Evolutionary conservation across 2,329 filamentous ascomycete genomes (phyloP).

Genomic region (Nemania sp.): DNA sequence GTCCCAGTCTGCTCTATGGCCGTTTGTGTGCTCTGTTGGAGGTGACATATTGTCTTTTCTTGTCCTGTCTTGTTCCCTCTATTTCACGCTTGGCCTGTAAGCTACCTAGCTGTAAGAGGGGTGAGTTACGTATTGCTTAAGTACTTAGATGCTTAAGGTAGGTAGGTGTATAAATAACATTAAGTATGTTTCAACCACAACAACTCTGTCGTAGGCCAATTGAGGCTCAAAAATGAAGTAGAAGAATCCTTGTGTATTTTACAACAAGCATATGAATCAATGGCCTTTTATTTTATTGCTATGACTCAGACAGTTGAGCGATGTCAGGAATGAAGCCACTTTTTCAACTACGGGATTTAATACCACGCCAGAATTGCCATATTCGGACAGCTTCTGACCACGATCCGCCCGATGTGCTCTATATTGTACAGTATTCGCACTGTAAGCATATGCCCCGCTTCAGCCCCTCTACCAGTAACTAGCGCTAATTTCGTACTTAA

Average conservation of each 20-base stretch:
- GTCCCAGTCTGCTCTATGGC: conserved; percentile 59
- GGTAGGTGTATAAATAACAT: too few relatives aligned
- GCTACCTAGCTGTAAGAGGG: conserved; percentile 5
- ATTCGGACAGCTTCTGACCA: conserved; percentile 36
- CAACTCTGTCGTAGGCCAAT: conserved; percentile 11
- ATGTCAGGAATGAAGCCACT: conserved; percentile 24
- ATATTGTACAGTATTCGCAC: neutral
- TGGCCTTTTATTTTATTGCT: neutral
- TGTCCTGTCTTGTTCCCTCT: neutral
- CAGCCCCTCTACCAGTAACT: neutral
- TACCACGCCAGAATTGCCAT: conserved; percentile 21
- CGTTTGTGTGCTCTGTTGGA: conserved; percentile 32
- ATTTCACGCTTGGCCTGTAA: neutral
- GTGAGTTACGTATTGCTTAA: neutral
- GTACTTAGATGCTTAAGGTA: too few relatives aligned
- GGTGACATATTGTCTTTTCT: conserved; percentile 39
- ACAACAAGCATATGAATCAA: neutral
- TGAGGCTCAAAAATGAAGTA: too few relatives aligned
- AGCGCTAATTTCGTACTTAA: neutral
- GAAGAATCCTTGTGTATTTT: too few relatives aligned
- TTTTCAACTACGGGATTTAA: conserved; percentile 3
- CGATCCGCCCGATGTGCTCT: neutral
- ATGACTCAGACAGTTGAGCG: conserved; percentile 26
- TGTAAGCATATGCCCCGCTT: neutral
- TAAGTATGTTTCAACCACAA: neutral